These are phyloP conservation scores for Podospora appendiculata DNA, from an alignment of 495 filamentous ascomycete genomes.

Conservation along the genomic window DNA sequence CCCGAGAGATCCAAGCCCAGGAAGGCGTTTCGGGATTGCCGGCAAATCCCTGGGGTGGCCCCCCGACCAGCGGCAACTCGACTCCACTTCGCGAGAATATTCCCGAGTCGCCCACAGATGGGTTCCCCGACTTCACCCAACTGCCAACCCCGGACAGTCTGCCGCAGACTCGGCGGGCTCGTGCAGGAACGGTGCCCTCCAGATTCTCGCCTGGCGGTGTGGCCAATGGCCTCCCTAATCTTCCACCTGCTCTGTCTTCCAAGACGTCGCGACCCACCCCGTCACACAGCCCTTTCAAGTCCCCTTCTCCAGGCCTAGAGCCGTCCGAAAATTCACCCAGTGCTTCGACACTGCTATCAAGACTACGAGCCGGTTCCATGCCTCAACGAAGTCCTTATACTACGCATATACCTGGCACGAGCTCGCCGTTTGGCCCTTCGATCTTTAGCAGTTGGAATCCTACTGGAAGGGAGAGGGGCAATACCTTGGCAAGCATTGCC, in stretches of 20 bases:
- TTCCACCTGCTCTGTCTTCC: conserved; percentile 55
- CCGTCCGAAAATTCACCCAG: conserved; percentile 43
- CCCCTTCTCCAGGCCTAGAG: conserved; percentile 67
- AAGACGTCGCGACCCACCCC: conserved; percentile 85
- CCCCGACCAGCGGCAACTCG: conserved; percentile 89
- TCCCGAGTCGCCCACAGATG: conserved; percentile 93
- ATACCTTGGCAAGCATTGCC: conserved; percentile 78
- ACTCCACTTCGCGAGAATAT: conserved; percentile 96
- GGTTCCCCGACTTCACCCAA: conserved; percentile 83
- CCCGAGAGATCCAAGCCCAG: conserved; percentile 94
- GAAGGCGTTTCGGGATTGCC: conserved; percentile 67
- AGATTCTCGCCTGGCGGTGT: conserved; percentile 70
- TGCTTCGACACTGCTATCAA: conserved; percentile 69
- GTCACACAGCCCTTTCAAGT: conserved; percentile 83
- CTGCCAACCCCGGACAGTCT: conserved; percentile 48
- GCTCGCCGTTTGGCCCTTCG: conserved; percentile 74
- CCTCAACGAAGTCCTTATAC: conserved; percentile 74
- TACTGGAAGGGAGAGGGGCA: conserved; percentile 59
- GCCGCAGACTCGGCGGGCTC: conserved; percentile 57
- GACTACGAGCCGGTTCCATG: conserved; percentile 90
- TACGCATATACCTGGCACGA: conserved; percentile 37
- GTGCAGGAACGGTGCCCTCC: conserved; percentile 95
- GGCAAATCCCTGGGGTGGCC: conserved; percentile 79
- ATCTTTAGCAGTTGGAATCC: conserved; percentile 85
- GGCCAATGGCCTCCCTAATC: conserved; percentile 48